A percentile compares a stretch with the other conserved stretches of the same genome.
Evolutionary conservation across 345 rosid genomes (phyloP).

Genomic region (Cardamine resedifolia): DNA sequence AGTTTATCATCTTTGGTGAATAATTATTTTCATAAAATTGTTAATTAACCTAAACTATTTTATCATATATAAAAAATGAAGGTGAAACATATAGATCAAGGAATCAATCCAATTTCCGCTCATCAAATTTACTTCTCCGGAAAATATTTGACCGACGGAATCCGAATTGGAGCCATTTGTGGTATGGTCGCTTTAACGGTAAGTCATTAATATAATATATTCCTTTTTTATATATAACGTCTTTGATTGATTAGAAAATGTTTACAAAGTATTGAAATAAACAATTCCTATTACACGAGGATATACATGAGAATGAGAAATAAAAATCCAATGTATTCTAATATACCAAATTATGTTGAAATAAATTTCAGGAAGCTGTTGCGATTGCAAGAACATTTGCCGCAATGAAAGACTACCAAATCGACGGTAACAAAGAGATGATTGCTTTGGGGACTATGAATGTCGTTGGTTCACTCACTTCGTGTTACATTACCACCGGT

Average conservation of each 20-base stretch:
- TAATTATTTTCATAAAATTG: background rate
- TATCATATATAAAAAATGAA: constrained; percentile 35
- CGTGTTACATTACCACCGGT: constrained; percentile 96
- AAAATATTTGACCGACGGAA: constrained; percentile 57
- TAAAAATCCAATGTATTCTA: background rate
- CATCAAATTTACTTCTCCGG: constrained; percentile 67
- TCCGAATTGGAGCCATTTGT: constrained; percentile 70
- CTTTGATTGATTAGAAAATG: too few species aligned
- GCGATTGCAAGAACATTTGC: constrained; percentile 98
- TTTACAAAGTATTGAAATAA: too few species aligned
- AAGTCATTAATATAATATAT: too few species aligned
- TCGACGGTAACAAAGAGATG: constrained; percentile 99
- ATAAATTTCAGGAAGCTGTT: constrained; percentile 63
- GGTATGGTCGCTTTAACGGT: constrained; percentile 91
- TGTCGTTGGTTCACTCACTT: constrained; percentile 83
- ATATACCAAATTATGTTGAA: background rate
- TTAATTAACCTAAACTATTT: background rate
- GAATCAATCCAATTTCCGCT: constrained; percentile 84
- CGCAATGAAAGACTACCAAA: constrained; percentile 81
- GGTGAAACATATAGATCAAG: constrained; percentile 78
- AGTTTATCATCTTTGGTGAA: background rate
- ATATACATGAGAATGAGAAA: too few species aligned
- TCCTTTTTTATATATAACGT: too few species aligned
- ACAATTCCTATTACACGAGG: too few species aligned
- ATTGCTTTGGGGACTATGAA: constrained; percentile 94